Base-by-base conservation (phyloP, 805 yeast genomes). In the Candida adriatica region DNA sequence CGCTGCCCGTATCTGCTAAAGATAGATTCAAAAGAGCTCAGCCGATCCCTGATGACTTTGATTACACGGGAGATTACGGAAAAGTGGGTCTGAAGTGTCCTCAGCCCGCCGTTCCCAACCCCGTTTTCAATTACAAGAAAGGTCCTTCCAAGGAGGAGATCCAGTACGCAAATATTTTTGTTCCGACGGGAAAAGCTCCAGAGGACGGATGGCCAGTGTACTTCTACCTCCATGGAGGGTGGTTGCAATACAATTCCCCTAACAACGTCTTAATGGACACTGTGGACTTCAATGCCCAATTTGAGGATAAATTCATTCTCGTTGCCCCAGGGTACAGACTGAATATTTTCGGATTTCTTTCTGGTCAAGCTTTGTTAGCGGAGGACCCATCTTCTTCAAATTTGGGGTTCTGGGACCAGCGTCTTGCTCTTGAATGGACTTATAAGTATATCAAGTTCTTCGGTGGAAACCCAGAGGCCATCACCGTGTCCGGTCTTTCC, bases 401-500 rank as follows among this genome's bases (percentile, higher is more conserved):
- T 26, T 34, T 38, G 18, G 39, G 35, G 61, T 35, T 34, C 33
- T 62, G 64, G 61, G 76, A 71, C 46, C 76, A 68, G 46, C 48
- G 62, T 29, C 34, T 52, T 20, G 73, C 68, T 1, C 43, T 69
- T 4, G 60, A 62, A 41, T 71, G 76, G 77, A 60, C 61, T 4
- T 55, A 56, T 27, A 41, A 53, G 34, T 51, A 66, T 43, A 68
- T 71, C 35, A 34, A 35, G 16, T 45, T 59, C 26, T 66, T 70
- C 45, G 74, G 74, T 14, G 75, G 75, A 18, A 63, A 70, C 43
- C 53, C 64, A 0, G 52, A 51, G 9, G 48, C 50, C 23, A 55
- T 71, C 20, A 60, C 73, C 0, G 49, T 67, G 19, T 58, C 62
- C 22, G 76, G 76, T 6, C 54, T 68, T 26, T 58, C 67, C 21